These are phyloP conservation scores for Trichoderma sp. DNA, from an alignment of 2,329 filamentous ascomycete species.

Conservation along the genomic window DNA sequence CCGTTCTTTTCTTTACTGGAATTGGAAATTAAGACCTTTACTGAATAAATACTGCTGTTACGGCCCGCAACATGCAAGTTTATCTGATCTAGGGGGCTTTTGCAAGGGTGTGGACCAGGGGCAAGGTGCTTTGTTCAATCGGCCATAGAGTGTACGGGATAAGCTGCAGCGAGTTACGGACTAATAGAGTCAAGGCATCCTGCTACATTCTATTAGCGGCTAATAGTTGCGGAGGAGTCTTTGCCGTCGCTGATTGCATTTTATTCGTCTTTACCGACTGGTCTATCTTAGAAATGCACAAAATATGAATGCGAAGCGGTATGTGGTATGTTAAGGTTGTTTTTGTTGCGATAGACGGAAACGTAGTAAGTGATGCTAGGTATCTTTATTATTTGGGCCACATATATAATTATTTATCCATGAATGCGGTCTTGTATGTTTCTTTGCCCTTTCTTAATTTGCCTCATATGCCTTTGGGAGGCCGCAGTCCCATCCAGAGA, in stretches of 20 bases:
- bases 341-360: background rate
- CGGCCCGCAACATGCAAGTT: background rate
- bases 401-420: background rate
- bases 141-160: background rate
- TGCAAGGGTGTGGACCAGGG: background rate
- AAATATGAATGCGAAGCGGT: background rate
- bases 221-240: background rate
- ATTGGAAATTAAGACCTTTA: background rate
- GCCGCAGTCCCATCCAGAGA: constrained; percentile 47
- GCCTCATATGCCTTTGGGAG: background rate
- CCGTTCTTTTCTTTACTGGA: background rate
- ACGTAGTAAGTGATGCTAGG: too few relatives aligned
- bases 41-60: background rate
- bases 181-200: background rate
- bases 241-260: background rate
- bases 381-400: background rate
- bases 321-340: background rate
- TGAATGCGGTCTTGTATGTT: background rate
- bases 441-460: background rate
- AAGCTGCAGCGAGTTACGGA: background rate
- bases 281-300: too few relatives aligned
- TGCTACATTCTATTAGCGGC: background rate
- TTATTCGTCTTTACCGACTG: too few relatives aligned
- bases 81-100: background rate
- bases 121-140: background rate